A percentile compares a stretch with the other conserved stretches of the same genome.
phyloP scores from a whole-genome alignment of 352 stramenopile species.

The Phytophthora pluvialis region DNA sequence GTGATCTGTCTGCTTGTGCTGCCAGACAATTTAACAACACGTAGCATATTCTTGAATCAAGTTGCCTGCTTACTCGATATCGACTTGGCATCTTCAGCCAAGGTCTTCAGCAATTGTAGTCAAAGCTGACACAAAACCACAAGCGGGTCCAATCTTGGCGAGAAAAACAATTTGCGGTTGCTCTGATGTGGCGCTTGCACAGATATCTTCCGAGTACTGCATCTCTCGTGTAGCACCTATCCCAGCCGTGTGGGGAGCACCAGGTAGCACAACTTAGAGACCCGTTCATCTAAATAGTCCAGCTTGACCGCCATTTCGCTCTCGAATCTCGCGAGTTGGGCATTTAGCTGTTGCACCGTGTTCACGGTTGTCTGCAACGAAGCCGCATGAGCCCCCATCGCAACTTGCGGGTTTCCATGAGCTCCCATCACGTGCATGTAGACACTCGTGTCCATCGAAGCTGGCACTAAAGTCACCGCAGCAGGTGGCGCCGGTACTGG shows the following conservation, averaged over 20 bases:
- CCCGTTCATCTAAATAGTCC: slow-evolving; percentile 66
- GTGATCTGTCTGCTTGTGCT: neutral
- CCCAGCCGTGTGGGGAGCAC: slow-evolving; percentile 43
- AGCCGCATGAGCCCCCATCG: neutral
- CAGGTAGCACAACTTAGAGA: slow-evolving; percentile 62
- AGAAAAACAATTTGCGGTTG: neutral
- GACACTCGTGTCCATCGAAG: slow-evolving; percentile 17
- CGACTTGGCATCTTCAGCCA: neutral
- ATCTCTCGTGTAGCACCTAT: slow-evolving; percentile 2
- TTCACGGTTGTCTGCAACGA: slow-evolving; percentile 41
- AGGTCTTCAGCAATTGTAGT: neutral
- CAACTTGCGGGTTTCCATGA: slow-evolving; percentile 3
- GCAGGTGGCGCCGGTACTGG: neutral
- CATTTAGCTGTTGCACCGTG: slow-evolving; percentile 49
- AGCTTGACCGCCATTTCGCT: slow-evolving; percentile 58
- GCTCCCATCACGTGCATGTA: slow-evolving; percentile 18
- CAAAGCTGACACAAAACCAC: neutral
- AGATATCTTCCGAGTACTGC: neutral
- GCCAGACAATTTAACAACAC: slow-evolving; percentile 2
- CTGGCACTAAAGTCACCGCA: neutral
- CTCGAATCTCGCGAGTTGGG: slow-evolving; percentile 61
- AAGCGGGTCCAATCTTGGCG: neutral
- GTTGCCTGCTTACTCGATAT: slow-evolving; percentile 2
- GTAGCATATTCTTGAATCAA: slow-evolving; percentile 16
- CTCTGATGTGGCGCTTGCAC: neutral